Conservation (phyloP, 73 alveolate genomes). For the Stentor coeruleus region DNA sequence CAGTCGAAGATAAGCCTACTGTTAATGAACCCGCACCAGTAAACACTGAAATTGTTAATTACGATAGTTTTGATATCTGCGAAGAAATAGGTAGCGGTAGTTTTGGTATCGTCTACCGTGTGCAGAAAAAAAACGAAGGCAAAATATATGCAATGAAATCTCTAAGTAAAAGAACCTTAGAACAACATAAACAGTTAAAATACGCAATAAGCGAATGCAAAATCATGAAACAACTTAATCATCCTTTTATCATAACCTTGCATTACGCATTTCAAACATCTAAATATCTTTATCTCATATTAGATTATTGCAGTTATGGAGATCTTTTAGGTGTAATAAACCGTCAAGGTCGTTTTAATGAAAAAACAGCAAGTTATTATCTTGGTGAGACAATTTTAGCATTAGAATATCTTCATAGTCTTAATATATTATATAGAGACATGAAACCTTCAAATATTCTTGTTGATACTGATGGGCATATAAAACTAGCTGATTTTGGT, state of each 20-base stretch:
- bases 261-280: slow-evolving; percentile 47
- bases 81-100: slow-evolving; percentile 37
- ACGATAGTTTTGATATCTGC: not conserved
- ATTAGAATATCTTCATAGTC: slow-evolving; percentile 45
- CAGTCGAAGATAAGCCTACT: slow-evolving; percentile 12
- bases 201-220: slow-evolving; percentile 36
- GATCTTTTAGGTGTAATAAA: slow-evolving; percentile 47
- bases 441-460: slow-evolving; percentile 91
- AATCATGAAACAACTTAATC: slow-evolving; percentile 34
- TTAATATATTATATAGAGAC: slow-evolving; percentile 71
- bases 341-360: slow-evolving; percentile 37
- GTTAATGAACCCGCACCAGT: slow-evolving; percentile 22
- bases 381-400: slow-evolving; percentile 61
- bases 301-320: slow-evolving; percentile 68
- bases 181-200: slow-evolving; percentile 13
- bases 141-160: slow-evolving; percentile 37
- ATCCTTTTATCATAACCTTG: slow-evolving; percentile 54
- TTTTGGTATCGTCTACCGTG: slow-evolving; percentile 37
- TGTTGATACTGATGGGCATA: slow-evolving; percentile 74
- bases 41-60: not conserved
- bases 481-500: slow-evolving; percentile 92
- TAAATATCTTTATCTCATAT: slow-evolving; percentile 43
- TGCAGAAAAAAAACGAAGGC: slow-evolving; percentile 16
- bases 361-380: slow-evolving; percentile 51
- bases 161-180: slow-evolving; percentile 17